Evolutionary conservation across 2,329 filamentous ascomycete genomes (phyloP).

Genomic region (Dothistroma septosporum): DNA sequence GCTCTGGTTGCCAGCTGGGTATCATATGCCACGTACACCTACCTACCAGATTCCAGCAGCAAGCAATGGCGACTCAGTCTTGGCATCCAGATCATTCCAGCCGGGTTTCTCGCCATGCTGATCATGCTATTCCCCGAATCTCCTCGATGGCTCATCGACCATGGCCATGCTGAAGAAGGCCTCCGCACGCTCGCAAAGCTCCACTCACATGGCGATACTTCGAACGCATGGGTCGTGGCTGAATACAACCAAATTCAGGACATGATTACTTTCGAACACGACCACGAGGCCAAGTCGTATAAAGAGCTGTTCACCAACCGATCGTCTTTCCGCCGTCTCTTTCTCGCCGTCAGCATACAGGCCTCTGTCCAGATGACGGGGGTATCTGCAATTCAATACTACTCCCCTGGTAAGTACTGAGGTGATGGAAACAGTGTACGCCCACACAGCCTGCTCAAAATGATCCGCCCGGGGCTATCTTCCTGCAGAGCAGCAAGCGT

Average conservation of each 20-base stretch:
- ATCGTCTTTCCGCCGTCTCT: slow-evolving; percentile 66
- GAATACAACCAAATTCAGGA: slow-evolving; percentile 70
- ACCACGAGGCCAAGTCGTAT: slow-evolving; percentile 67
- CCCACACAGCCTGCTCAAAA: no score
- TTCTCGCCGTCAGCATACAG: slow-evolving; percentile 66
- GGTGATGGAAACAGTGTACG: no score
- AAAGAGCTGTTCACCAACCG: slow-evolving; percentile 62
- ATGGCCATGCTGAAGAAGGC: slow-evolving; percentile 62
- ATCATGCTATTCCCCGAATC: slow-evolving; percentile 70
- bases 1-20: slow-evolving; percentile 66
- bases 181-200: slow-evolving; percentile 64
- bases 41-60: slow-evolving; percentile 45
- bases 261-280: slow-evolving; percentile 60
- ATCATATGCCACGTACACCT: slow-evolving; percentile 58
- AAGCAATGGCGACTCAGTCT: slow-evolving; percentile 61
- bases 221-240: slow-evolving; percentile 66
- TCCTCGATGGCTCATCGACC: slow-evolving; percentile 66
- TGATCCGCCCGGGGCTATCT: neutral
- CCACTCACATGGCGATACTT: slow-evolving; percentile 63
- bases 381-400: slow-evolving; percentile 71
- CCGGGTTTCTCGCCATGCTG: slow-evolving; percentile 58
- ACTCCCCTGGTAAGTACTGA: slow-evolving; percentile 37
- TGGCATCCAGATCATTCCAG: slow-evolving; percentile 68
- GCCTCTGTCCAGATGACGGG: slow-evolving; percentile 74
- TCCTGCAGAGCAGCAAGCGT: neutral